Conservation (phyloP, 805 yeast species). For the Tanozyma kutaoensis region DNA sequence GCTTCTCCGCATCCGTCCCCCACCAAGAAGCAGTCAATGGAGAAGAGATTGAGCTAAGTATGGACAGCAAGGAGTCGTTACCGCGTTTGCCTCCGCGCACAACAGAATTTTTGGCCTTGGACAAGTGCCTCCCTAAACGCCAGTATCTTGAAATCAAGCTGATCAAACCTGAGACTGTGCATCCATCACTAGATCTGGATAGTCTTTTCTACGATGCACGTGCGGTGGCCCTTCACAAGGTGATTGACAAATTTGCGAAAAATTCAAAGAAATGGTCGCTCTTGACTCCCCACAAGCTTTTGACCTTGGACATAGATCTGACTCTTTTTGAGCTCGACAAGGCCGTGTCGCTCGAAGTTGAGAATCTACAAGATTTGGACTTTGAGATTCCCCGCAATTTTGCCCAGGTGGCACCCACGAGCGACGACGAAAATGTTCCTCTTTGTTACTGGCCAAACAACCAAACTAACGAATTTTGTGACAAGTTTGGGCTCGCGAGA, state of each 20-base stretch:
- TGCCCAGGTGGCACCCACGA: slow-evolving; percentile 12
- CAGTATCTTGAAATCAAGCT: slow-evolving; percentile 40
- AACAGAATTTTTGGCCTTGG: slow-evolving; percentile 63
- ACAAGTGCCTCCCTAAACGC: slow-evolving; percentile 66
- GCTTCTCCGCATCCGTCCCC: slow-evolving; percentile 42
- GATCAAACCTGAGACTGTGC: slow-evolving; percentile 12
- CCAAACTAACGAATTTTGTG: slow-evolving; percentile 22
- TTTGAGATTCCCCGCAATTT: slow-evolving; percentile 12
- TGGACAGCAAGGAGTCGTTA: slow-evolving; percentile 8
- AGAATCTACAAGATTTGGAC: slow-evolving; percentile 2
- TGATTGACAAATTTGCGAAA: slow-evolving; percentile 11
- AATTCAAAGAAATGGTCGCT: not conserved
- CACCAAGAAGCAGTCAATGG: slow-evolving; percentile 10
- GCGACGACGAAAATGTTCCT: slow-evolving; percentile 5
- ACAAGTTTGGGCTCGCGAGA: slow-evolving; percentile 7
- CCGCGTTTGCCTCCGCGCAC: not conserved
- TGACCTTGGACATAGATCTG: slow-evolving; percentile 1
- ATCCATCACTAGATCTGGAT: slow-evolving; percentile 4
- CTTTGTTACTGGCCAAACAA: slow-evolving; percentile 20
- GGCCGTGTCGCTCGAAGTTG: slow-evolving; percentile 7
- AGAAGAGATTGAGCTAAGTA: slow-evolving; percentile 8
- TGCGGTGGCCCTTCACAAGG: slow-evolving; percentile 19
- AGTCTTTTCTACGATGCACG: slow-evolving; percentile 16
- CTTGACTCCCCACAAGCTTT: not conserved
- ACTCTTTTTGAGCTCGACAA: slow-evolving; percentile 9